Base-by-base conservation (phyloP, 169 alveolate genomes). In the Eimeria tenella region DNA sequence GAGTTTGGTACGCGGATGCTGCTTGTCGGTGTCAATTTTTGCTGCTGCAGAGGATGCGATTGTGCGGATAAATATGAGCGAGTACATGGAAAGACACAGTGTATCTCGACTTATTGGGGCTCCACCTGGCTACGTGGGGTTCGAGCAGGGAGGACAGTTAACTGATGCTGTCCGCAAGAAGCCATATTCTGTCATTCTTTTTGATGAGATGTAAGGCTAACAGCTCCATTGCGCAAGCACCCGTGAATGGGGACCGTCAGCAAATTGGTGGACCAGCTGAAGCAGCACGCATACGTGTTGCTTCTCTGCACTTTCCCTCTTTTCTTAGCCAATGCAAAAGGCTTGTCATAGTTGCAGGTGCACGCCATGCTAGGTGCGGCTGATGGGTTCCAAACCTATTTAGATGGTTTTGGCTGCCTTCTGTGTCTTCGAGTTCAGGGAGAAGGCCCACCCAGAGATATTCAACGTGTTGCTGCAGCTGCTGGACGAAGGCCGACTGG, bases 381-480 rank as follows among this genome's bases (percentile, higher is more conserved):
- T 1, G n/a, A 63, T 3, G 56, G 62, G 42, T 31, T 31, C 42
- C 42, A 31, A 31, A 31, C 42, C 42, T 31, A 10, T 79, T 52
- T 79, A 3, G 13, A 9, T 11, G 63, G 13, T 17, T 79, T 68
- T 0, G 13, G 79, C 79, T 68, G 79, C 79, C 53, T 13, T 62
- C 17, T 15, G 15, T 9, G 10, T 53, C 42, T 31, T 31, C 2
- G 42, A 31, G 42, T 49, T 55, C 95, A 96, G 97, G 74, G 99
- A 98, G 96, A 98, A 98, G 95, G 99, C 99, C 19, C 99, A 98
- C 86, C 98, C 98, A 7, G 99, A 98, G 86, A 98, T 98, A 53
- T 97, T 97, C 93, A 97, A 98, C 95, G 86, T 97, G 63, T 71
- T 98, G 70, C 94, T 98, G 90, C 98, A 98, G 93, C 96, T 98